Base-by-base conservation (phyloP, 164 flowering plant genomes). In the Vitis cinerea region DNA sequence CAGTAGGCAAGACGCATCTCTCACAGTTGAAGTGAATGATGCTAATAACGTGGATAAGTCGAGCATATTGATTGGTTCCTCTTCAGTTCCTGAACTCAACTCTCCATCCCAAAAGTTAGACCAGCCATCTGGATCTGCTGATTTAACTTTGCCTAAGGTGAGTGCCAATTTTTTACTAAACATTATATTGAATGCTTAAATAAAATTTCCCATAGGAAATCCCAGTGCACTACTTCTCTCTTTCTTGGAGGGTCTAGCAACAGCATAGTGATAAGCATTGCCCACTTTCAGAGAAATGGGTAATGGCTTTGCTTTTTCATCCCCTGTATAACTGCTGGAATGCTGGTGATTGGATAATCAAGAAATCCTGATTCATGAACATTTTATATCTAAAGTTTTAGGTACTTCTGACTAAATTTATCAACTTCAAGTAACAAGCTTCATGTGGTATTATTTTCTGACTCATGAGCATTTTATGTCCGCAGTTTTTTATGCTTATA, bases 121-220 rank as follows among this genome's bases (percentile, higher is more conserved):
- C 56, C 87, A 77, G 75, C 70, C 60, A 0, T 59, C 68, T 59
- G 77, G 78, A 65, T 79, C 84, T 16, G 31, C 71, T 47, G 75
- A 74, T 59, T 47, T 79, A 52, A 50, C 77, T 52, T 67, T 79
- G 15, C 73, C 83, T 47, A 83, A 86, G 94, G 97, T 90, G 77
- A 71, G 14, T 68, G 12, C 48, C 14, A 27, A 64, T 17, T 70
- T 69, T 70, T 15, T 16, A 65, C 60, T 61, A 64, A 23, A 50
- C 23, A 57, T 65, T 55, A 23, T 57, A 10, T 72, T 50, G 62
- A 67, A 16, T 65, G 69, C 65, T 65, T 31, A 44, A 48, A 61
- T 19, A 17, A 23, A 59, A 30, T 71, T 55, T 65, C 66, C 29
- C 37, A 10, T 48, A 44, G 65, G 52, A 63, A 63, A 47, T 48